phyloP scores from a whole-genome alignment of 1,284 basidiomycete genomes.

The Porodaedalea pini region DNA sequence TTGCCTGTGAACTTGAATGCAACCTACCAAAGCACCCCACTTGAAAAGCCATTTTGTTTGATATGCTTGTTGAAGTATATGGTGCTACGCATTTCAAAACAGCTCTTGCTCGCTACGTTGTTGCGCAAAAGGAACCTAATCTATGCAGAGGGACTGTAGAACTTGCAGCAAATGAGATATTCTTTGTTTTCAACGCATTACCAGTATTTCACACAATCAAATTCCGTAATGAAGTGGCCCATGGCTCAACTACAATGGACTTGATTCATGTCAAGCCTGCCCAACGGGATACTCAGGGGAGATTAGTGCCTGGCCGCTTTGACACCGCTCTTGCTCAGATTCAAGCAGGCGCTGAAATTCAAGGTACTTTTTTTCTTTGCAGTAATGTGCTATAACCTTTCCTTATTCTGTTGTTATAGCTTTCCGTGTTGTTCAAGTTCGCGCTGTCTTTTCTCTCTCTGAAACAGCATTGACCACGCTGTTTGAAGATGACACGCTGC shows the following conservation, averaged over 20 bases:
- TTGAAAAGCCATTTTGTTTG: neutral
- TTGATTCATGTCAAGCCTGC: neutral
- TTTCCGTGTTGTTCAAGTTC: constrained; percentile 26
- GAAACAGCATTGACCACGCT: neutral
- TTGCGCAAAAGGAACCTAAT: too few relatives aligned
- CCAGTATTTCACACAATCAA: neutral
- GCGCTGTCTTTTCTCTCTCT: constrained; percentile 27
- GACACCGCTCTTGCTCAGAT: neutral
- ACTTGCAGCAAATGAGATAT: too few relatives aligned
- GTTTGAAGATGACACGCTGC: constrained; percentile 4
- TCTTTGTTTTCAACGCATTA: neutral
- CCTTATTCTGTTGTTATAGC: too few relatives aligned
- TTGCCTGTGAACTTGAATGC: neutral
- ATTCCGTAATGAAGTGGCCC: neutral
- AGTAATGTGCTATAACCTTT: too few relatives aligned
- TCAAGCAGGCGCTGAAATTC: neutral
- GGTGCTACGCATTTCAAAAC: too few relatives aligned
- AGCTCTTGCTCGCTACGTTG: too few relatives aligned
- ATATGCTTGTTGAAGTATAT: neutral
- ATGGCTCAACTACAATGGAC: neutral
- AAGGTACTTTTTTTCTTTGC: too few relatives aligned
- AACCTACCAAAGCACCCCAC: neutral
- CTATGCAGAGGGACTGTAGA: too few relatives aligned
- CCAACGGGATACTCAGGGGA: neutral
- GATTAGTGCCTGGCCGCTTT: neutral